A percentile compares a stretch with the other conserved stretches of the same genome.
Evolutionary conservation across 345 rosid species (phyloP).

Genomic region (Aurinia saxatilis): DNA sequence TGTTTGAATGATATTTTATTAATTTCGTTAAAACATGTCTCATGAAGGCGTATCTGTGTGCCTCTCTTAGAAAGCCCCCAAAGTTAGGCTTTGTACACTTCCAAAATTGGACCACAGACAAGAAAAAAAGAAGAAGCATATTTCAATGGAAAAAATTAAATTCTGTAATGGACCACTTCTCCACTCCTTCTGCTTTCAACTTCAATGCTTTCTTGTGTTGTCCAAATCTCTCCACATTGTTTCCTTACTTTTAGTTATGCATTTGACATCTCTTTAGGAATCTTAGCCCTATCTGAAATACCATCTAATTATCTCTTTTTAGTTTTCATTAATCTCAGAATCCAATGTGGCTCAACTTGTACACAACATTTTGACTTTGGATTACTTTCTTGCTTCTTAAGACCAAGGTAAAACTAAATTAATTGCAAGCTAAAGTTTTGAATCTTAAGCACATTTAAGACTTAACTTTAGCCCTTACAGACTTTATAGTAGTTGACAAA

Average conservation of each 20-base stretch:
- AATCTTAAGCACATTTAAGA: neutral
- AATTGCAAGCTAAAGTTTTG: neutral
- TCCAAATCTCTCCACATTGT: constrained; percentile 26
- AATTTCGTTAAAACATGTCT: neutral
- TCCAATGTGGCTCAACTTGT: constrained; percentile 13
- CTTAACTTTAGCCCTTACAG: neutral
- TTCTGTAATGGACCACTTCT: constrained; percentile 30
- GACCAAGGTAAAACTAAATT: neutral
- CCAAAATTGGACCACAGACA: constrained; percentile 28
- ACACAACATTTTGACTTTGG: neutral
- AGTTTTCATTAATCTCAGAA: constrained; percentile 1
- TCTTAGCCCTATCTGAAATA: constrained; percentile 20
- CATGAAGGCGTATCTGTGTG: neutral
- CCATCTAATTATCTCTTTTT: constrained; percentile 8
- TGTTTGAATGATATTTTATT: neutral
- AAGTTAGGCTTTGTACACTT: constrained; percentile 29
- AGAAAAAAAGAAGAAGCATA: constrained; percentile 5
- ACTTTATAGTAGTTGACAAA: too few species aligned
- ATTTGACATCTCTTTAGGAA: constrained; percentile 21
- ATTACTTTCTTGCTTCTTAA: neutral
- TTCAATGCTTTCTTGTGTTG: constrained; percentile 24
- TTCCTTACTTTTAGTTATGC: constrained; percentile 23
- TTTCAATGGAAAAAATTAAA: constrained; percentile 20
- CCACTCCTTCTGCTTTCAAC: constrained; percentile 21
- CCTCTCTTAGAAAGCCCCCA: constrained; percentile 14